Conservation (phyloP, 805 yeast species). For the Yarrowia keelungensis region DNA sequence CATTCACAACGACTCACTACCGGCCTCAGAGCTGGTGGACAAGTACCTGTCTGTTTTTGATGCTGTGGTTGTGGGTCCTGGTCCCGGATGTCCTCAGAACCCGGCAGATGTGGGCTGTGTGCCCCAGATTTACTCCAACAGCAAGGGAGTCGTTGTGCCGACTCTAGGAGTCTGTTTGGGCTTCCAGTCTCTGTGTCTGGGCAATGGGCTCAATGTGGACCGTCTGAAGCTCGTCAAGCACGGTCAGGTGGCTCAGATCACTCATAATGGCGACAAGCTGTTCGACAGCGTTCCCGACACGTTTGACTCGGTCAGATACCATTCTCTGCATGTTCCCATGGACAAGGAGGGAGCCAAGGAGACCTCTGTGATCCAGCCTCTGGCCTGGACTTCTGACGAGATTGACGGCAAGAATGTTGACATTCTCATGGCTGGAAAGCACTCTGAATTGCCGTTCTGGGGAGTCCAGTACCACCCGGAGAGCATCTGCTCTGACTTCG, state of each 20-base stretch:
- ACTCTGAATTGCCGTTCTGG: conserved; percentile 67
- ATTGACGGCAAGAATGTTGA: conserved; percentile 45
- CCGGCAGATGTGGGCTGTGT: conserved; percentile 76
- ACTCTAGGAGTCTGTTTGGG: conserved; percentile 93
- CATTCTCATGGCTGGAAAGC: conserved; percentile 82
- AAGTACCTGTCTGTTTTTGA: conserved; percentile 62
- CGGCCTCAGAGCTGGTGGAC: conserved; percentile 50
- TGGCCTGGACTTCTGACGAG: conserved; percentile 65
- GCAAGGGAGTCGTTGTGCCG: conserved; percentile 58
- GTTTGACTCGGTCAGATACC: conserved; percentile 84
- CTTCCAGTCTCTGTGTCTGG: conserved; percentile 78
- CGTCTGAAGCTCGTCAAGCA: conserved; percentile 71
- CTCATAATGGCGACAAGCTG: conserved; percentile 50
- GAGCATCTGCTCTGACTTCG: conserved; percentile 80
- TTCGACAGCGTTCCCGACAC: conserved; percentile 53
- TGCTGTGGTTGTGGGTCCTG: conserved; percentile 91
- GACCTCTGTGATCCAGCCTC: conserved; percentile 39
- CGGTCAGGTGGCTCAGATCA: conserved; percentile 77
- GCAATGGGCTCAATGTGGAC: conserved; percentile 63
- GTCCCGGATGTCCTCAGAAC: conserved; percentile 88
- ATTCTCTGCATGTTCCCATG: conserved; percentile 69
- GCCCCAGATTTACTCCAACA: conserved; percentile 58
- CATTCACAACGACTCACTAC: conserved; percentile 67
- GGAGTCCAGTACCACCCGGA: conserved; percentile 99
- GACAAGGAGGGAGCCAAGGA: background rate